Percentiles rank a stretch among this genome's conserved stretches.
These are phyloP conservation scores for Coelastrella sp. DNA, from an alignment of 139 green algal species.

Conservation along the genomic window DNA sequence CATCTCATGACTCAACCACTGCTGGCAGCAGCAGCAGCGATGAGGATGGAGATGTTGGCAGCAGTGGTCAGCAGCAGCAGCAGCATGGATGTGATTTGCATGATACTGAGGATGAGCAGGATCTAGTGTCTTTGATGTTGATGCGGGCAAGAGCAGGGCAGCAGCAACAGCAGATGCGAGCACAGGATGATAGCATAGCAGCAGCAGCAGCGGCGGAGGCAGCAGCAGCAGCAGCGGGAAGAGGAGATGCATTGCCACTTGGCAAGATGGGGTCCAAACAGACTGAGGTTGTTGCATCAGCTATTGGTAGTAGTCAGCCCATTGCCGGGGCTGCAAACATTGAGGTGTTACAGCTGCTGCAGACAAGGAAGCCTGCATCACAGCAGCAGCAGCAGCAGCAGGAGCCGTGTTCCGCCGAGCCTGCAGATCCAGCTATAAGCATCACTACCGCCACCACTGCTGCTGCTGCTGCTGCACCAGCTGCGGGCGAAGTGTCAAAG, in stretches of 20 bases:
- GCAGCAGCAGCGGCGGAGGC: neutral
- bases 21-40: neutral
- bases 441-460: neutral
- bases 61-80: neutral
- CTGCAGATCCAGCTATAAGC: neutral
- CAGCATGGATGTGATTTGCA: neutral
- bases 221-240: neutral
- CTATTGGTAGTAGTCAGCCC: too few relatives aligned
- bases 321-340: too few relatives aligned
- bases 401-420: neutral
- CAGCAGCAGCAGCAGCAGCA: neutral
- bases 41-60: neutral
- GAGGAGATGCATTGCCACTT: too few relatives aligned
- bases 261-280: too few relatives aligned
- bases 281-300: too few relatives aligned
- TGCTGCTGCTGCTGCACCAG: neutral
- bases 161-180: neutral
- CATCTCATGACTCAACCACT: neutral
- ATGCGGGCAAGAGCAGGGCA: neutral
- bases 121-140: slow-evolving; percentile 11
- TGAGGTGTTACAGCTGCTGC: neutral
- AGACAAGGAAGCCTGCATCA: too few relatives aligned
- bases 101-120: neutral
- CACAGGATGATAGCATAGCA: too few relatives aligned
- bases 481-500: too few relatives aligned